Evolutionary conservation across 305 asterid species (phyloP).

Genomic region (Rubia peregrina): DNA sequence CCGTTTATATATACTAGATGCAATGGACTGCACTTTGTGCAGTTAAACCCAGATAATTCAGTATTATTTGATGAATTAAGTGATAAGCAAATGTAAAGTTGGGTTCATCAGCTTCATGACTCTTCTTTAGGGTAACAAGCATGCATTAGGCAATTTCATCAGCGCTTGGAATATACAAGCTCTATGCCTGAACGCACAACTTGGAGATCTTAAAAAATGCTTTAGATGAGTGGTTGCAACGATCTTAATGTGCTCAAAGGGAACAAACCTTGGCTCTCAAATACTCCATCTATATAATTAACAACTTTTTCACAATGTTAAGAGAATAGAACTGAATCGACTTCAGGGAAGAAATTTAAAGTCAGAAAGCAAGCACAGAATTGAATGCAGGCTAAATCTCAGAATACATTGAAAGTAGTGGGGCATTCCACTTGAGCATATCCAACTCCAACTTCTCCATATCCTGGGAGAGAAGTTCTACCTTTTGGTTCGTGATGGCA

Average conservation of each 20-base stretch:
- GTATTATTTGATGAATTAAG: too few species aligned
- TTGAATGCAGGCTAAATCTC: slow-evolving; percentile 10
- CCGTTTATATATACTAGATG: too few species aligned
- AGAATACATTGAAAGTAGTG: slow-evolving; percentile 6
- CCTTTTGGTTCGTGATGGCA: slow-evolving; percentile 97
- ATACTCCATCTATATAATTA: neutral
- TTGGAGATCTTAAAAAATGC: too few species aligned
- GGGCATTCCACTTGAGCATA: slow-evolving; percentile 67
- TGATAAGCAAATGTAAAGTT: too few species aligned
- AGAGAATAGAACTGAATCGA: neutral
- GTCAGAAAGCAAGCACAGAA: neutral
- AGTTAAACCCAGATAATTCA: too few species aligned
- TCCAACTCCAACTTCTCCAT: slow-evolving; percentile 79
- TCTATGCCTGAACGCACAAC: too few species aligned
- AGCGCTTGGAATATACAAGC: too few species aligned
- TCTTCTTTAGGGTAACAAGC: too few species aligned
- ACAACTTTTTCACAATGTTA: neutral
- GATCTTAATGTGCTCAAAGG: neutral
- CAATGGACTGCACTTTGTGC: too few species aligned
- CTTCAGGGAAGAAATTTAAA: neutral
- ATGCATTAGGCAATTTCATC: too few species aligned
- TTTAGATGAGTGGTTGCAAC: neutral
- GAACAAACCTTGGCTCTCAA: neutral
- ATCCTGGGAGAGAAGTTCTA: slow-evolving; percentile 69
- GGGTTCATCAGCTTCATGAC: too few species aligned